Conservation (phyloP, 495 filamentous ascomycete species). For the Penicillium pulvis region DNA sequence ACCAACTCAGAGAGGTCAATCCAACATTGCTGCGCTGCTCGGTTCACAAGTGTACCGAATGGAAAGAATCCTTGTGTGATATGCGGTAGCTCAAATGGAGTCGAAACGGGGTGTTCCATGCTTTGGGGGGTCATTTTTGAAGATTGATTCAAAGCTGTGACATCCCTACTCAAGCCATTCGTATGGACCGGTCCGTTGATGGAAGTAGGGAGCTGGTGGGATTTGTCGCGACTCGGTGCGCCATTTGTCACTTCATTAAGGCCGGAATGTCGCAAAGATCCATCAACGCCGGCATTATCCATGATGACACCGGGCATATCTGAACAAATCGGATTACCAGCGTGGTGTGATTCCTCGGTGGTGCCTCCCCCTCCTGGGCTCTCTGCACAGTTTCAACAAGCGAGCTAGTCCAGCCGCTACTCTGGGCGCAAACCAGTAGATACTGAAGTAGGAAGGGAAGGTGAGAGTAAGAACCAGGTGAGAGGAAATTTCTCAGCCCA, state of each 20-base stretch:
- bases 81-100: slow-evolving; percentile 74
- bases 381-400: slow-evolving; percentile 35
- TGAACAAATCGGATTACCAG: slow-evolving; percentile 5
- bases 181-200: slow-evolving; percentile 33
- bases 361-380: slow-evolving; percentile 37
- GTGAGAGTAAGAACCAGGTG: slow-evolving; percentile 19
- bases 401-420: slow-evolving; percentile 21
- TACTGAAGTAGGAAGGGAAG: slow-evolving; percentile 34
- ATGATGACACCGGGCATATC: slow-evolving; percentile 54
- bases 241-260: slow-evolving; percentile 32
- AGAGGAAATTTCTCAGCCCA: slow-evolving; percentile 23
- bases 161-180: slow-evolving; percentile 31
- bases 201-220: slow-evolving; percentile 14
- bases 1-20: slow-evolving; percentile 73
- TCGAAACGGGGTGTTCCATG: slow-evolving; percentile 2
- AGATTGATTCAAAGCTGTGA: slow-evolving; percentile 16
- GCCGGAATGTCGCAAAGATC: slow-evolving; percentile 27
- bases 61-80: slow-evolving; percentile 76
- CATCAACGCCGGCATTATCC: slow-evolving; percentile 41
- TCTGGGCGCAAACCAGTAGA: slow-evolving; percentile 22
- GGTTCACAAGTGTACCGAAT: slow-evolving; percentile 66
- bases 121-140: slow-evolving; percentile 11
- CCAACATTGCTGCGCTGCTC: slow-evolving; percentile 81
- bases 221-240: slow-evolving; percentile 20
- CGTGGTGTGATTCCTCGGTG: slow-evolving; percentile 9